phyloP scores from a whole-genome alignment of 2,329 filamentous ascomycete genomes.

The Diaporthe caulivora region DNA sequence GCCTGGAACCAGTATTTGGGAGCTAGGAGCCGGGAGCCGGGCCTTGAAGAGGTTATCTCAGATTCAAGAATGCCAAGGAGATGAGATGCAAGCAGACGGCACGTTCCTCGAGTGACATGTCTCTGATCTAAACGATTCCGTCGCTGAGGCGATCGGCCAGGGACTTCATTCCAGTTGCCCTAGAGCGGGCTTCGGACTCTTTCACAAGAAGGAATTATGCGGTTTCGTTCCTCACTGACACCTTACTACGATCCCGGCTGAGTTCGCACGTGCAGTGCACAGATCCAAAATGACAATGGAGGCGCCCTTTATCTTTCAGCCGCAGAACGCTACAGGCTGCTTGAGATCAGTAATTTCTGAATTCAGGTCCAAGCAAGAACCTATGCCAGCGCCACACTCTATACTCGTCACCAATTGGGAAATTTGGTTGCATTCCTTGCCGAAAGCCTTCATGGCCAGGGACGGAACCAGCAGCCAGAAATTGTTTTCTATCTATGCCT shows the following conservation, averaged over 20 bases:
- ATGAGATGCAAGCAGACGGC: constrained; percentile 15
- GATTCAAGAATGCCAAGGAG: constrained; percentile 3
- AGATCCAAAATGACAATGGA: constrained; percentile 13
- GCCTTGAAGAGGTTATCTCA: background rate
- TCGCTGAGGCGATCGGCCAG: background rate
- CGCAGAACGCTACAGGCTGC: background rate
- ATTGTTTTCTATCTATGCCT: no score
- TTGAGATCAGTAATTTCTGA: background rate
- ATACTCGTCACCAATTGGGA: background rate
- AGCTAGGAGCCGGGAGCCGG: background rate
- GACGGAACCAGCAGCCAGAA: no score
- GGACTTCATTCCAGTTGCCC: background rate
- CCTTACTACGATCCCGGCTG: background rate
- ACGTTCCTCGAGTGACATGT: constrained; percentile 9
- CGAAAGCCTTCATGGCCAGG: no score
- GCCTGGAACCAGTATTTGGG: background rate
- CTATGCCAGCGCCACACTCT: background rate
- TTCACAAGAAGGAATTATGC: constrained; percentile 6
- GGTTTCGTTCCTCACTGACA: background rate
- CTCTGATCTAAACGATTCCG: background rate
- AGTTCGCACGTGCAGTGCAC: constrained; percentile 11
- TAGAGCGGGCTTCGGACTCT: background rate
- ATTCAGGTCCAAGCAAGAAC: background rate
- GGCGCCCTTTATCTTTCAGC: constrained; percentile 14
- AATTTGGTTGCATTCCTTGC: constrained; percentile 7